A percentile compares a stretch with the other conserved stretches of the same genome.
Conservation (phyloP, 139 green algal genomes). For the Raphidocelis subcapitata region DNA sequence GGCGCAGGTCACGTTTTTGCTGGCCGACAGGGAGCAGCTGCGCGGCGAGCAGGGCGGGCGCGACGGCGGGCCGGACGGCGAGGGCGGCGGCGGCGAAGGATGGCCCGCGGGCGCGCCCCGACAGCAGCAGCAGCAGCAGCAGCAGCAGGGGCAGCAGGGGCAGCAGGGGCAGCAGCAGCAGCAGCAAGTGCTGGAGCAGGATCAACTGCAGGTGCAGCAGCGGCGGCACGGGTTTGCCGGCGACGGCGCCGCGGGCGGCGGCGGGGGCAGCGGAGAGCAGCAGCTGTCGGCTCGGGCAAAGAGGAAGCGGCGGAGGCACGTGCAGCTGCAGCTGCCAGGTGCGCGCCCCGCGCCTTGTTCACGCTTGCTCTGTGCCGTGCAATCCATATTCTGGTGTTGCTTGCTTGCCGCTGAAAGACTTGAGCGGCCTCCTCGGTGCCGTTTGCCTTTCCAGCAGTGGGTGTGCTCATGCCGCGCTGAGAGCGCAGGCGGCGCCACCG, state of each 20-base stretch:
- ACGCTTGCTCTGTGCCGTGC: background rate
- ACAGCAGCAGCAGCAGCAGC: background rate
- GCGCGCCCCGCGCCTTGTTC: background rate
- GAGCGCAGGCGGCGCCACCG: too few species aligned
- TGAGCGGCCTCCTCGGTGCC: too few species aligned
- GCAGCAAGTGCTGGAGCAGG: background rate
- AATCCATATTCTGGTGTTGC: too few species aligned
- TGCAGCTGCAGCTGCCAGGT: background rate
- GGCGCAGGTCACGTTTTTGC: constrained; percentile 47
- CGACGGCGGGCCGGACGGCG: too few species aligned
- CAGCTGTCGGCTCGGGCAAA: too few species aligned
- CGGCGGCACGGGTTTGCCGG: background rate
- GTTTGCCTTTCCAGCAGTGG: too few species aligned
- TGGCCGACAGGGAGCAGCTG: constrained; percentile 5
- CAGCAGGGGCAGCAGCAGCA: constrained; percentile 3
- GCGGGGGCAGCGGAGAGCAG: too few species aligned
- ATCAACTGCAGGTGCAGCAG: background rate
- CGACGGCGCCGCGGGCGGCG: background rate
- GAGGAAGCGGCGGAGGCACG: too few species aligned
- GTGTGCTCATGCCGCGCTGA: too few species aligned
- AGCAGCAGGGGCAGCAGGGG: constrained; percentile 15
- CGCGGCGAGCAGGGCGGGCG: background rate
- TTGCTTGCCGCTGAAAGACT: too few species aligned
- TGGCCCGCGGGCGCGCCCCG: background rate
- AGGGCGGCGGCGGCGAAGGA: too few species aligned